Conservation (phyloP, 441 rosid species). For the Cnidoscolus chayamansa region DNA sequence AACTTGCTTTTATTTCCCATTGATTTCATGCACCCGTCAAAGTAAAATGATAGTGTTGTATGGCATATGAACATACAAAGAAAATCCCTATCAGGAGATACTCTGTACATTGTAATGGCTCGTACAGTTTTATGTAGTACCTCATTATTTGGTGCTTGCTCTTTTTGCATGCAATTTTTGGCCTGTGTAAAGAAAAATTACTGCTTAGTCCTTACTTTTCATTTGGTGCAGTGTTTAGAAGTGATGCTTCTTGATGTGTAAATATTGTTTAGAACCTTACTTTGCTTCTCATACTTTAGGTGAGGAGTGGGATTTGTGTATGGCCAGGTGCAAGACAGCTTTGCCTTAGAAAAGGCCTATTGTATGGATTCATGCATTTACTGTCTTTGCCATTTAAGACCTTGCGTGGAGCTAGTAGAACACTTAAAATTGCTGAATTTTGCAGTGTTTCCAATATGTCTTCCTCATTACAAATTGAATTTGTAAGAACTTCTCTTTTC, state of each 20-base stretch:
- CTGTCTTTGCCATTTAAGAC: constrained; percentile 79
- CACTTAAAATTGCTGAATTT: constrained; percentile 78
- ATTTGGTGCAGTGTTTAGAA: background rate
- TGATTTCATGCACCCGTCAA: background rate
- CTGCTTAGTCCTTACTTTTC: background rate
- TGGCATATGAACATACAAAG: background rate
- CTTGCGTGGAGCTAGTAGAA: constrained; percentile 81
- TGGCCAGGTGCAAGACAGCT: constrained; percentile 83
- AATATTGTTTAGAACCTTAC: constrained; percentile 8
- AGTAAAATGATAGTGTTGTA: background rate
- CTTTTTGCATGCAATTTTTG: background rate
- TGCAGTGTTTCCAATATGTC: constrained; percentile 73
- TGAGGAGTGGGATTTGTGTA: constrained; percentile 60
- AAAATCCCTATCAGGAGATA: background rate
- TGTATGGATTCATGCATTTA: constrained; percentile 73
- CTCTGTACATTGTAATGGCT: background rate
- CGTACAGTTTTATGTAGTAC: background rate
- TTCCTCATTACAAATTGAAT: constrained; percentile 83
- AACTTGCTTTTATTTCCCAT: background rate
- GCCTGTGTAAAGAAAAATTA: background rate
- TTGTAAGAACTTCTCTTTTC: constrained; percentile 42
- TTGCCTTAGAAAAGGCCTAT: constrained; percentile 72
- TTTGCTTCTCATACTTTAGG: constrained; percentile 29
- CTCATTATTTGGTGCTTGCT: background rate
- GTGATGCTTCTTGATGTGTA: constrained; percentile 1